Evolutionary conservation across 257 asterid species (phyloP), one percentile per base, ranked within the genome.

Genomic region (Voacanga thouarsii): DNA sequence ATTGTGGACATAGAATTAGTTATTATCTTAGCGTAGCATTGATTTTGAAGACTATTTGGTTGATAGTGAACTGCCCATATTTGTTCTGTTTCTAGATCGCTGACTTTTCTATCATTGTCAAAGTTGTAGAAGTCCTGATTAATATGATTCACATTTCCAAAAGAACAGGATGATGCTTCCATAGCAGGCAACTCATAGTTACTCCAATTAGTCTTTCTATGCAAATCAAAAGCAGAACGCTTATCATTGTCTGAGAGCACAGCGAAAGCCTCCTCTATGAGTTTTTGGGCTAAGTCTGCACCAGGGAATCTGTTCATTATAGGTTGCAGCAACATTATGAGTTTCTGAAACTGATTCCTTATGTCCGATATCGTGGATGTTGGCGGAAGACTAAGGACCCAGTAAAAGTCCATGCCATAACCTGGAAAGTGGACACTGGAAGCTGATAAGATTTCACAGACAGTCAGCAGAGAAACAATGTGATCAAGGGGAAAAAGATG

Each of bases 11-110:
- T 37, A 45, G 65, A 45, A 44, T 45, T 80, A 50, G 77, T 39
- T 24, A 47, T 26, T 65, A 80, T 69, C 59, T 65, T 77, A 73
- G 82, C 82, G 64, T 79, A 79, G 24, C 78, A 45, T 11, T n/a
- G 68, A 51, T 79, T 72, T 26, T 73, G 69, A 64, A 14, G 49
- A 50, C 16, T 69, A 50, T 43, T 37, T 41, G 66, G 37, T 28
- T 80, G 80, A 70, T 59, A 44, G 33, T 66, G 79, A 57, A 73
- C 43, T 6, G 83, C 83, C 83, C 83, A 75, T 23, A 80, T 69
- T 69, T 80, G 80, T 37, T 79, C 83, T 21, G 33, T 50, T 75
- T 69, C 59, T 63, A 80, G 21, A 10, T 76, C 30, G 3, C 49
- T 50, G 45, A 80, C 39, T 19, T 56, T 70, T 49, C 83, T 57